Percentiles rank a stretch among this genome's conserved stretches.
phyloP scores from a whole-genome alignment of 2,329 filamentous ascomycete genomes.

The Chalaropsis thielavioides region DNA sequence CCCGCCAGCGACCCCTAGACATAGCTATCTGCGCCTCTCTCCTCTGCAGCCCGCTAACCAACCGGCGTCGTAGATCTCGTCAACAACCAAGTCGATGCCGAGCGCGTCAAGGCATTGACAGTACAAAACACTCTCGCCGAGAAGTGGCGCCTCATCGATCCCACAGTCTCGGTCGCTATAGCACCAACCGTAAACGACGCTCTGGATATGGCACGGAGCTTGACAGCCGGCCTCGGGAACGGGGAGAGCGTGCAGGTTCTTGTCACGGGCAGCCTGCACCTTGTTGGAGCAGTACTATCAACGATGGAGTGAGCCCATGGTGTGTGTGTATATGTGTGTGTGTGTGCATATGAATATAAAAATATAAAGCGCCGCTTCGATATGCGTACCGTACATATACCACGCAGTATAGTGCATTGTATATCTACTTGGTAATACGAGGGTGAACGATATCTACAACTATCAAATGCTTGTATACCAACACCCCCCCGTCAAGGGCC shows the following conservation, averaged over 20 bases:
- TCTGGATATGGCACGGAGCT: slow-evolving; percentile 31
- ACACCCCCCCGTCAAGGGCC: too few species aligned
- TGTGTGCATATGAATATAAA: background rate
- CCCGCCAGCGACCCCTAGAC: too few species aligned
- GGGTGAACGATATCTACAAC: too few species aligned
- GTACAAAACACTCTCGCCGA: slow-evolving; percentile 40
- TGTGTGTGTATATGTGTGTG: slow-evolving; percentile 1
- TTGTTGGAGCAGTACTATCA: slow-evolving; percentile 41
- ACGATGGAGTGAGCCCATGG: slow-evolving; percentile 30
- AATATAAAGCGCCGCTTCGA: background rate
- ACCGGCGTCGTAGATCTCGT: slow-evolving; percentile 36
- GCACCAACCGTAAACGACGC: slow-evolving; percentile 42
- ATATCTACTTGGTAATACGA: too few species aligned
- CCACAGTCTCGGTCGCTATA: slow-evolving; percentile 31
- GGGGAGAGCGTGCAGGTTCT: slow-evolving; percentile 33
- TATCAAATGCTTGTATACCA: background rate
- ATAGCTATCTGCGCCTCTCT: too few species aligned
- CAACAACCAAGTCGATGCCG: slow-evolving; percentile 39
- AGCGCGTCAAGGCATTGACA: slow-evolving; percentile 36
- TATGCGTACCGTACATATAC: background rate
- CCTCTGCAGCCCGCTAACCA: background rate
- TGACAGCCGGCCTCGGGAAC: slow-evolving; percentile 24
- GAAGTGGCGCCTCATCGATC: slow-evolving; percentile 36
- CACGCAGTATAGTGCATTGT: background rate
- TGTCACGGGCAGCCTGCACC: slow-evolving; percentile 48